These are phyloP conservation scores for Zalaria obscura DNA, from an alignment of 2,329 filamentous ascomycete species.

Conservation along the genomic window DNA sequence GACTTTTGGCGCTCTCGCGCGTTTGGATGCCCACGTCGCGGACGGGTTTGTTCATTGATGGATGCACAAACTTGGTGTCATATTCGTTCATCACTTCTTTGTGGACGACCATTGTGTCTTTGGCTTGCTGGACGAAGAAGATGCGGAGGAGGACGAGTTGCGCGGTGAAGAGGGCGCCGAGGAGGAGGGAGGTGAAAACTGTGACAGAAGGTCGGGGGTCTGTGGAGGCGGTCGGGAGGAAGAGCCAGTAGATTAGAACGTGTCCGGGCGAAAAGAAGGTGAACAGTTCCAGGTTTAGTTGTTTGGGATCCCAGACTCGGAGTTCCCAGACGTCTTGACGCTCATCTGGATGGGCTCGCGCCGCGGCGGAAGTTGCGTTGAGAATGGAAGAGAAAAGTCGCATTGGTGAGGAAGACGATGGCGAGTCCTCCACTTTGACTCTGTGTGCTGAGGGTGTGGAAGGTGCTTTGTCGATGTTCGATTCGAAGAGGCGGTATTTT, in stretches of 20 bases:
- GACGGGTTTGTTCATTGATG: constrained; percentile 68
- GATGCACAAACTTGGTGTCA: constrained; percentile 88
- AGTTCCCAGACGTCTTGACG: constrained; percentile 89
- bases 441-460: constrained; percentile 76
- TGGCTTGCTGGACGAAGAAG: constrained; percentile 69
- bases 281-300: constrained; percentile 67
- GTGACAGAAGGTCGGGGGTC: constrained; percentile 77
- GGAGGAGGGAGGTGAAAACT: constrained; percentile 65
- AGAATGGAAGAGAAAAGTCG: constrained; percentile 58
- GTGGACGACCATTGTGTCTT: constrained; percentile 72
- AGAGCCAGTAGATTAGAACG: constrained; percentile 78
- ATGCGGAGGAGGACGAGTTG: constrained; percentile 63
- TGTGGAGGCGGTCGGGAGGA: constrained; percentile 61
- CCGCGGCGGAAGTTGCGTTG: constrained; percentile 55
- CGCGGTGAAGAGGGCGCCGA: constrained; percentile 59
- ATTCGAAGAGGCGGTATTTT: constrained; percentile 84
- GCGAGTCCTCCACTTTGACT: constrained; percentile 77
- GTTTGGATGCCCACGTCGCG: constrained; percentile 70
- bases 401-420: constrained; percentile 63
- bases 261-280: constrained; percentile 90
- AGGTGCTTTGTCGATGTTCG: constrained; percentile 60
- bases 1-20: constrained; percentile 26
- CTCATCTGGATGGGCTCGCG: constrained; percentile 70
- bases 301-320: constrained; percentile 82
- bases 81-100: constrained; percentile 92